Evolutionary conservation across 139 green algal species (phyloP).

Genomic region (Chlamydomonas eustigma): DNA sequence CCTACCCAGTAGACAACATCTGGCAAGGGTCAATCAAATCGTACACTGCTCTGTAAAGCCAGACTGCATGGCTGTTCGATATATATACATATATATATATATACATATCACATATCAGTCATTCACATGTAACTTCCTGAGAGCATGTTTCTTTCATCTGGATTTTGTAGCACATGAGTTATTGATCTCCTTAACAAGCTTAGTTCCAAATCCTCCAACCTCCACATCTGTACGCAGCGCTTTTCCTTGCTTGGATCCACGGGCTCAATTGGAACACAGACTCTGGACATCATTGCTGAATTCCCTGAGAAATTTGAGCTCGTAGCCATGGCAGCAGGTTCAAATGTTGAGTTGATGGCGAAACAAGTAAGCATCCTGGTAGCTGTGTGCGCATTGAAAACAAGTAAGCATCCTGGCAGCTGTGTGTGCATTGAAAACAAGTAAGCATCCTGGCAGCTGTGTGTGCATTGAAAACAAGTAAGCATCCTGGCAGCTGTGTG

Average conservation of each 20-base stretch:
- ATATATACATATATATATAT: too few species aligned
- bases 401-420: too few species aligned
- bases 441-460: too few species aligned
- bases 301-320: slow-evolving; percentile 89
- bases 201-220: not conserved
- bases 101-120: too few species aligned
- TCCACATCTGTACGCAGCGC: slow-evolving; percentile 54
- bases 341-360: slow-evolving; percentile 90
- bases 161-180: not conserved
- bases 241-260: slow-evolving; percentile 91
- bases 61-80: too few species aligned
- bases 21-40: not conserved
- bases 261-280: slow-evolving; percentile 98
- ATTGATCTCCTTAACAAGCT: not conserved
- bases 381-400: too few species aligned
- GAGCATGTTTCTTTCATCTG: not conserved
- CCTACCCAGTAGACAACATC: too few species aligned
- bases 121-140: not conserved
- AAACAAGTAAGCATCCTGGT: slow-evolving; percentile 74
- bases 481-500: too few species aligned
- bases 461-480: too few species aligned
- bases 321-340: slow-evolving; percentile 87
- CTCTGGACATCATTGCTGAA: slow-evolving; percentile 95
- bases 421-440: too few species aligned
- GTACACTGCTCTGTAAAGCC: too few species aligned